A percentile compares a stretch with the other conserved stretches of the same genome.
Evolutionary conservation across 176 grass and related monocot species (phyloP).

Genomic region (Poa pratensis): DNA sequence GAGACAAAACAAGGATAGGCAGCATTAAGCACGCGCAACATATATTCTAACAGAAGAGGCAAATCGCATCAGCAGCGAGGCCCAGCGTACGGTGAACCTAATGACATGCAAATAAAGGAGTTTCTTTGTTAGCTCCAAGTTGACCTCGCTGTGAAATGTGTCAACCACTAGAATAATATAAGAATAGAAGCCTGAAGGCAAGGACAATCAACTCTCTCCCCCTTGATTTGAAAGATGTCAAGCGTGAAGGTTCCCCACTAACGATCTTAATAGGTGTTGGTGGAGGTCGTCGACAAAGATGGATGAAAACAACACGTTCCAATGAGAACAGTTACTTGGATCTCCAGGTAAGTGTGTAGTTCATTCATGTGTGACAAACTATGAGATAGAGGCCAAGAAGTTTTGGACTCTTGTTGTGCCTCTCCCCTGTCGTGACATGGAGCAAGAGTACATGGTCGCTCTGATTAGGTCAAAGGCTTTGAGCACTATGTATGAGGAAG

Average conservation of each 20-base stretch:
- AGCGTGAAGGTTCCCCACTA: conserved; percentile 60
- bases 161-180: conserved; percentile 68
- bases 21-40: conserved; percentile 67
- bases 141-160: conserved; percentile 51
- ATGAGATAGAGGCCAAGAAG: conserved; percentile 28
- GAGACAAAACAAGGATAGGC: conserved; percentile 59
- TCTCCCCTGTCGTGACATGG: conserved; percentile 38
- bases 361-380: conserved; percentile 32
- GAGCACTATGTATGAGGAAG: conserved; percentile 9
- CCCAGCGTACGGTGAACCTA: conserved; percentile 29
- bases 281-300: conserved; percentile 50
- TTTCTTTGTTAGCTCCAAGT: conserved; percentile 42
- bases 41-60: conserved; percentile 48
- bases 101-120: conserved; percentile 44
- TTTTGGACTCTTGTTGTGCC: conserved; percentile 46
- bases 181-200: conserved; percentile 42
- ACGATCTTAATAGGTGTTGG: conserved; percentile 41
- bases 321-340: conserved; percentile 25
- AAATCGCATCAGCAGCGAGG: conserved; percentile 33
- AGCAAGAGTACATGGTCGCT: conserved; percentile 14
- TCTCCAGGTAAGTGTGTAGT: conserved; percentile 29
- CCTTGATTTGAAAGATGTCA: conserved; percentile 45
- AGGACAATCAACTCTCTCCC: conserved; percentile 50
- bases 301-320: conserved; percentile 42
- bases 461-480: conserved; percentile 45